These are phyloP conservation scores for Calonectria hawksworthii DNA, from an alignment of 2,329 filamentous ascomycete genomes.

Conservation along the genomic window DNA sequence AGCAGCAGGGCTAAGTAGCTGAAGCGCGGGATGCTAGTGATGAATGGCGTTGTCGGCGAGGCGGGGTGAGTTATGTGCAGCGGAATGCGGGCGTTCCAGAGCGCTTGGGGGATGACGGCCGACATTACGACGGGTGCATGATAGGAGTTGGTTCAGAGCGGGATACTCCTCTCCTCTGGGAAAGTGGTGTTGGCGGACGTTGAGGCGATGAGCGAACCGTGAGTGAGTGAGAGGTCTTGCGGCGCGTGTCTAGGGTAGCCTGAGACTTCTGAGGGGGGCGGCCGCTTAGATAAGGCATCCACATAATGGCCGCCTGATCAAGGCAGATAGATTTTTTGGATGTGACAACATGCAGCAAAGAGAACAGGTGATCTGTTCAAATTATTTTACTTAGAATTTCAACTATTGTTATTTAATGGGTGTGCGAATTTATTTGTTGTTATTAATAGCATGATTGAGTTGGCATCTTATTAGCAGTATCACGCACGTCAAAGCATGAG, in stretches of 20 bases:
- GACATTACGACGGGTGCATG: constrained; percentile 45
- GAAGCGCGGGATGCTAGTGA: constrained; percentile 69
- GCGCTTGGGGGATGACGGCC: constrained; percentile 57
- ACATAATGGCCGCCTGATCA: constrained; percentile 12
- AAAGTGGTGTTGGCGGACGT: neutral
- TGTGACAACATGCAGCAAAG: neutral
- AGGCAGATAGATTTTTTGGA: neutral
- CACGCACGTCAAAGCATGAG: no score
- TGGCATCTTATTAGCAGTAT: neutral
- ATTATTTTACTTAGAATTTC: neutral
- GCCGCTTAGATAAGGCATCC: constrained; percentile 27
- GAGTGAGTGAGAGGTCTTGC: neutral
- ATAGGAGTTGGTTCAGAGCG: neutral
- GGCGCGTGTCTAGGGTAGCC: constrained; percentile 22
- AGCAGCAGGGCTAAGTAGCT: constrained; percentile 71
- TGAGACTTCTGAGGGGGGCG: neutral
- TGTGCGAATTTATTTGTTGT: neutral
- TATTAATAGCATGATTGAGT: neutral
- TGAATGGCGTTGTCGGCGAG: constrained; percentile 62
- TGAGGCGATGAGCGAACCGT: neutral
- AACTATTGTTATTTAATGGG: neutral
- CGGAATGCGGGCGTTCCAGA: constrained; percentile 69
- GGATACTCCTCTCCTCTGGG: neutral
- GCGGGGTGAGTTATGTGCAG: constrained; percentile 67
- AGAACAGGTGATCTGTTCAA: no score